Conservation (phyloP, 2,329 filamentous ascomycete species). For the Basipetospora chlamydospora region DNA sequence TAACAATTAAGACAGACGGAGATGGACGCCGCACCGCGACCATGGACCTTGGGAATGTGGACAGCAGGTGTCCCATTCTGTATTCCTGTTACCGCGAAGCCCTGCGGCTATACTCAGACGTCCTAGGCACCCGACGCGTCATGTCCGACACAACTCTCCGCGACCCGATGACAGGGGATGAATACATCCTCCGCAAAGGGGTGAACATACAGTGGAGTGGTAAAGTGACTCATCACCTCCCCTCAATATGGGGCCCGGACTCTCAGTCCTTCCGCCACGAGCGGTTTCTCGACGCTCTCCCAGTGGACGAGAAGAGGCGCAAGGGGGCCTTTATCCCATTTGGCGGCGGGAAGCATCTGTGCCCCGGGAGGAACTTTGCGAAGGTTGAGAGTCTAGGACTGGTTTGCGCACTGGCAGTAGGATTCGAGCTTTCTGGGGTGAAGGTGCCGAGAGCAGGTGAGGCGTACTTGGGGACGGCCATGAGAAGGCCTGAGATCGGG, state of each 20-base stretch:
- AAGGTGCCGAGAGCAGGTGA: constrained; percentile 7
- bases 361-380: constrained; percentile 19
- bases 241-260: constrained; percentile 24
- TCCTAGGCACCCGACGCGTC: constrained; percentile 22
- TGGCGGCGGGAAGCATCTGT: constrained; percentile 18
- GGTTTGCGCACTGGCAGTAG: constrained; percentile 10
- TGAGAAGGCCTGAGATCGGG: constrained; percentile 8
- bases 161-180: constrained; percentile 10
- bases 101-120: constrained; percentile 23
- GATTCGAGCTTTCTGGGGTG: constrained; percentile 12
- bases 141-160: constrained; percentile 21
- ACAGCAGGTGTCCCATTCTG: constrained; percentile 24
- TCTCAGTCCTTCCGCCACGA: constrained; percentile 31
- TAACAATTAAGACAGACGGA: constrained; percentile 2
- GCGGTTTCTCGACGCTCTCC: constrained; percentile 25
- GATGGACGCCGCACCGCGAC: constrained; percentile 9
- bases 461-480: constrained; percentile 7
- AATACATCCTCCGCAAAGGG: constrained; percentile 14
- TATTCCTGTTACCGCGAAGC: constrained; percentile 27
- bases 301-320: constrained; percentile 11
- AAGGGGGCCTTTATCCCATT: constrained; percentile 15
- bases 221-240: constrained; percentile 29
- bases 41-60: constrained; percentile 20
- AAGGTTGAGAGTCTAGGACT: constrained; percentile 15
- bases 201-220: constrained; percentile 17